A percentile compares a stretch with the other conserved stretches of the same genome.
phyloP scores from a whole-genome alignment of 495 filamentous ascomycete species.

The Annulohypoxylon moriforme region DNA sequence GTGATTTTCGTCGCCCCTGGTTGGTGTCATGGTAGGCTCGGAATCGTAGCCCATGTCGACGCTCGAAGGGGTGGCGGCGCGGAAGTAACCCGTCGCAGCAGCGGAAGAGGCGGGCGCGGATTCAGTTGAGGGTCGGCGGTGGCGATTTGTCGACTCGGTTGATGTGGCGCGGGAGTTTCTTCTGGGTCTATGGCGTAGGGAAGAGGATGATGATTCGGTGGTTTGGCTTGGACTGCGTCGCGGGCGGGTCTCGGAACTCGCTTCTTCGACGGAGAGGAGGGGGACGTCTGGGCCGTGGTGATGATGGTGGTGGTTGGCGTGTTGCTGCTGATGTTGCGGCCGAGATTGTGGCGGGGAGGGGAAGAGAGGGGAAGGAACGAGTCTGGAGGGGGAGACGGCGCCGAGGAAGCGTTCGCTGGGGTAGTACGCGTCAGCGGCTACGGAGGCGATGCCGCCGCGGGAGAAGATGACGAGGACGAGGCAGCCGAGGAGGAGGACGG shows the following conservation, averaged over 20 bases:
- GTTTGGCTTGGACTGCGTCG: slow-evolving; percentile 27
- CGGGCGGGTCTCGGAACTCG: neutral
- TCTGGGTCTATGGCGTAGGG: slow-evolving; percentile 13
- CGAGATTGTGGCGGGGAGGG: slow-evolving; percentile 39
- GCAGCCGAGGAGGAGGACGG: slow-evolving; percentile 85
- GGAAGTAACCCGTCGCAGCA: slow-evolving; percentile 34
- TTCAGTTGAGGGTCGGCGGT: slow-evolving; percentile 25
- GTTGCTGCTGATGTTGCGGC: neutral
- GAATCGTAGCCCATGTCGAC: slow-evolving; percentile 47
- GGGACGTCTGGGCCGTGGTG: slow-evolving; percentile 6
- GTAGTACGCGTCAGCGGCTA: slow-evolving; percentile 45
- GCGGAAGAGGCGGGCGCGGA: slow-evolving; percentile 13
- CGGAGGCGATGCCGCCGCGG: slow-evolving; percentile 53
- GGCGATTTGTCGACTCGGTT: neutral
- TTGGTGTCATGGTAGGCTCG: slow-evolving; percentile 42
- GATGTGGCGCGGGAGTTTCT: slow-evolving; percentile 19
- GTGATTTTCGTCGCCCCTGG: neutral
- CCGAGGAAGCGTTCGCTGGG: slow-evolving; percentile 39
- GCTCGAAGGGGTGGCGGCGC: slow-evolving; percentile 41
- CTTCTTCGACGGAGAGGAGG: slow-evolving; percentile 27
- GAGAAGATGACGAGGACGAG: slow-evolving; percentile 88
- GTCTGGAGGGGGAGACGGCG: slow-evolving; percentile 24
- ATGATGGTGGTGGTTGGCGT: neutral
- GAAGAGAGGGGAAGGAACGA: slow-evolving; percentile 39
- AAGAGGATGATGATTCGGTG: slow-evolving; percentile 20